A percentile compares a stretch with the other conserved stretches of the same genome.
phyloP scores from a whole-genome alignment of 164 flowering plant genomes.

The Stephania japonica region DNA sequence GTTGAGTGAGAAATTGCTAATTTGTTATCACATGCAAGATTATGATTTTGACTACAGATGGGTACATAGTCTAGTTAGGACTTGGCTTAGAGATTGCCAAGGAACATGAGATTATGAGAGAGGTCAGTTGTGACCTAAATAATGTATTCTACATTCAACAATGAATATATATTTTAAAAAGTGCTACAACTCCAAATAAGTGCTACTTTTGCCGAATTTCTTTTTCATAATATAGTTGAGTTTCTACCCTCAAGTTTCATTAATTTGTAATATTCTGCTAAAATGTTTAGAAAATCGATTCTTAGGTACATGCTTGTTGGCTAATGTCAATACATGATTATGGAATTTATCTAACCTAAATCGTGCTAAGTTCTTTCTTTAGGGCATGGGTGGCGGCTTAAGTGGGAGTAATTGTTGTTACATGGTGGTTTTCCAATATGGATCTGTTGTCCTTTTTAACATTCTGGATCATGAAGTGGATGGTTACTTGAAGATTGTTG shows the following conservation, averaged over 20 bases:
- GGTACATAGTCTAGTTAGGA: too few species aligned
- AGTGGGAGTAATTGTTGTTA: slow-evolving; percentile 64
- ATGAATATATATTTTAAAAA: not conserved
- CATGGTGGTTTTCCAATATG: slow-evolving; percentile 95
- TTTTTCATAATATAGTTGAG: not conserved
- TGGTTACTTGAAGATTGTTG: slow-evolving; percentile 67
- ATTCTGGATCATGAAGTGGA: slow-evolving; percentile 69
- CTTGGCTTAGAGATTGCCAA: too few species aligned
- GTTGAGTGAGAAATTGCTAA: too few species aligned
- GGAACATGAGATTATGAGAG: not conserved
- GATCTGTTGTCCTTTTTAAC: slow-evolving; percentile 85
- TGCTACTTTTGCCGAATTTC: not conserved
- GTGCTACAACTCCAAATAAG: not conserved
- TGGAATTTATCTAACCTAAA: not conserved
- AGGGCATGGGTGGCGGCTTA: slow-evolving; percentile 51
- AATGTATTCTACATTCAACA: not conserved
- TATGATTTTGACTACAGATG: too few species aligned
- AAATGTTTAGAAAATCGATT: not conserved
- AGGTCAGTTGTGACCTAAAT: too few species aligned
- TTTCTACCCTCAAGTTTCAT: not conserved
- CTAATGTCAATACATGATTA: not conserved
- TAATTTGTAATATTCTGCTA: too few species aligned
- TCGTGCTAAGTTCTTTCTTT: slow-evolving; percentile 20
- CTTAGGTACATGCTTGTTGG: not conserved
- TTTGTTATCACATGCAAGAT: too few species aligned